Evolutionary conservation across 1,139 yeast genomes (phyloP).

Genomic region (Candida glucosophila): DNA sequence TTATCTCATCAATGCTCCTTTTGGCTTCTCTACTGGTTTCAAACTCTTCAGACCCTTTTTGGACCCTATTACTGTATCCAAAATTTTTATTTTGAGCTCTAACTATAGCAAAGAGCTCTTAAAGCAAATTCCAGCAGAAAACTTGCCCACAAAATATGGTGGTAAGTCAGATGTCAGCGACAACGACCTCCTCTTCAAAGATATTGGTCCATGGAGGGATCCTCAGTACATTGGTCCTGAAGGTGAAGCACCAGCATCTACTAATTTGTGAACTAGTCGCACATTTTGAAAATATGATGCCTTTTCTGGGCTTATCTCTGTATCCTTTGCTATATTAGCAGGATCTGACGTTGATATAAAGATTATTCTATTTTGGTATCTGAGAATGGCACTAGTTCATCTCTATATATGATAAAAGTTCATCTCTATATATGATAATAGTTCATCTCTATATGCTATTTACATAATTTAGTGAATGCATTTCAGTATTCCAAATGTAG

Average conservation of each 20-base stretch:
- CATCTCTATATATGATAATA: no score
- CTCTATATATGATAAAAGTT: no score
- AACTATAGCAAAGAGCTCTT: conserved; percentile 74
- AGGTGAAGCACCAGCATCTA: conserved; percentile 86
- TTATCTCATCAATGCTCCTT: conserved; percentile 92
- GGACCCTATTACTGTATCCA: conserved; percentile 97
- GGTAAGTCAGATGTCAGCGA: conserved; percentile 63
- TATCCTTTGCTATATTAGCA: conserved; percentile 25
- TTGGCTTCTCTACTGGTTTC: conserved; percentile 94
- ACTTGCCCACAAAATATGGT: conserved; percentile 86
- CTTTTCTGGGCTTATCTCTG: no score
- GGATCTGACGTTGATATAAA: conserved; percentile 1
- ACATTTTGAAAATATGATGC: no score
- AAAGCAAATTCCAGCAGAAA: conserved; percentile 88
- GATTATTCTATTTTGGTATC: no score
- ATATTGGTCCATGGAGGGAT: conserved; percentile 97
- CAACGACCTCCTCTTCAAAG: conserved; percentile 81
- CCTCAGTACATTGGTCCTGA: conserved; percentile 75
- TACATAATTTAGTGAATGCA: no score
- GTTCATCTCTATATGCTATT: no score
- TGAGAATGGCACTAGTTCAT: no score
- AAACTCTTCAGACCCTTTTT: conserved; percentile 83
- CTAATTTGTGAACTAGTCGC: no score
- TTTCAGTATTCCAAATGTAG: no score
- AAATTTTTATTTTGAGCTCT: conserved; percentile 80